Base-by-base conservation (phyloP, 768 basidiomycete genomes). In the Termitomyces sp. region DNA sequence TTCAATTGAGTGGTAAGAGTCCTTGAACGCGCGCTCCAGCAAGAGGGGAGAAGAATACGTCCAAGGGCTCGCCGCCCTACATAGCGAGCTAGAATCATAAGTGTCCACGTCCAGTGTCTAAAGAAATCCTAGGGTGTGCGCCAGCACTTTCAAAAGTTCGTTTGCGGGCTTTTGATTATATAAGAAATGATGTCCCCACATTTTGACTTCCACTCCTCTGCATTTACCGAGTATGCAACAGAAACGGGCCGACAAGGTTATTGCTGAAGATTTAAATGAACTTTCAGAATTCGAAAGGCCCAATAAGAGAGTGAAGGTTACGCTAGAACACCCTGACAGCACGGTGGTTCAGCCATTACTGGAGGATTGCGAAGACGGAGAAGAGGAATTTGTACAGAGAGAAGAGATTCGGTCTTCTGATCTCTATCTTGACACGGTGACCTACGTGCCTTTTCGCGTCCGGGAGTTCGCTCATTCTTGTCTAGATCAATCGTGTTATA, bases 341-440 rank as follows among this genome's bases (percentile, higher is more conserved):
- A 39, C 12, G 13, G 51, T 36, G 12, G 27, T 53, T 46, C 44
- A 58, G 24, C 42, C 44, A 18, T 48, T 48, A 12, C 60, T 64
- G 18, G 59, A 65, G 36, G 65, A 67, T 4, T 64, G 66, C n/a
- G 65, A 68, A 13, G 76, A 76, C n/a, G 68, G 72, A 46, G 72
- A 76, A 52, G 69, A 69, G 27, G 22, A 43, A 24, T 52, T 63
- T 13, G 47, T 47, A 22, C 57, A 62, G 36, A 64, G 65, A 10
- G 72, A 73, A 57, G 74, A 75, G 56, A 67, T 72, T 44, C 75
- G 75, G 31, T 80, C 91, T 37, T 90, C 92, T 53, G 94, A 98
- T 72, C 78, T 97, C 65, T 97, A 97, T 71, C 85, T 98, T 53
- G 94, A 98, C 76, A 97, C 94, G 58, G 94, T 90, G 72, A 69